Base-by-base conservation (phyloP, 2,329 filamentous ascomycete species). In the Ascochyta fabae region DNA sequence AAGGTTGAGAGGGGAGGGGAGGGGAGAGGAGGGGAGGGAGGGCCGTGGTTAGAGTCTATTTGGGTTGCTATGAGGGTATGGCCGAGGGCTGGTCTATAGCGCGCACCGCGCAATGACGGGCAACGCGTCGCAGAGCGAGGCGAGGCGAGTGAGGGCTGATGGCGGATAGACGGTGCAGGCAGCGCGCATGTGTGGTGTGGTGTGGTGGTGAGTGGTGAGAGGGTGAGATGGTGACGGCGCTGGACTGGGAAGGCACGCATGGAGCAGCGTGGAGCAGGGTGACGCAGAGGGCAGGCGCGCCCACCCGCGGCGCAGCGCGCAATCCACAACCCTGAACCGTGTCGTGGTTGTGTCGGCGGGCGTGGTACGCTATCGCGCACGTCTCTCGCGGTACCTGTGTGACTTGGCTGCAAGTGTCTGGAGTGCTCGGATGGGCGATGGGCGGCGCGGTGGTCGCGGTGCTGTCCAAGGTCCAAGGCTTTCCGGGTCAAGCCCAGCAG, bases 341-440 rank as follows among this genome's bases (percentile, higher is more conserved):
- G 29, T 33, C 41, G 16, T n/a, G 10, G 48, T 12, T 12, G 29
- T 26, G 36, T 27, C n/a, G 10, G 49, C 12, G 6, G 33, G 15
- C 40, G 40, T 50, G 46, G 46, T 42, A 55, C 46, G 52, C 52
- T 49, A 41, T 56, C 41, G 47, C 53, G 47, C 52, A 45, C 53
- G 38, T 47, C 42, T 47, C 33, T 46, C 33, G 56, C 55, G 52
- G 59, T 65, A 60, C 58, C 56, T 66, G 62, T 60, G 63, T 48
- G 60, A 66, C 56, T 48, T 44, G 35, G 55, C 48, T 45, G 51
- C 44, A 42, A 48, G 15, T 49, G 52, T 45, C 42, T 50, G 53
- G 53, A 51, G 29, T 36, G 45, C 59, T 61, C 54, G 58, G 19
- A 29, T 29, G 27, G 8, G 27, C 27, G 27, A 10, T 10, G 7